phyloP scores from a whole-genome alignment of 2,329 filamentous ascomycete genomes.

The Aspergillus fumigatiaffinis region DNA sequence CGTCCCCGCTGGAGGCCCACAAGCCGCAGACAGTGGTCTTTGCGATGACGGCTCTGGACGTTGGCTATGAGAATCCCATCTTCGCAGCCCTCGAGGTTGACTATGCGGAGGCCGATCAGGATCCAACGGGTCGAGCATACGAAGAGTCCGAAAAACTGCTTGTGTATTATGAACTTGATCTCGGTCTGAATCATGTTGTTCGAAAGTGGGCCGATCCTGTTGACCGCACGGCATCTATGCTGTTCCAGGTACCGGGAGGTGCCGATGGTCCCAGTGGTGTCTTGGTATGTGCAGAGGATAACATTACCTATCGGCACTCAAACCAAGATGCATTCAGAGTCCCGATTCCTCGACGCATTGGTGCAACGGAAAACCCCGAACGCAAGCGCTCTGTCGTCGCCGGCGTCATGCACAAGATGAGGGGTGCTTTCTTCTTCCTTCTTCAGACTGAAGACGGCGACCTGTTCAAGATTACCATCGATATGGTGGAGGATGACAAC shows the following conservation, averaged over 20 bases:
- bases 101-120: constrained; percentile 86
- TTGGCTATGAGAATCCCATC: constrained; percentile 94
- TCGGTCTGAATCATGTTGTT: constrained; percentile 95
- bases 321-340: constrained; percentile 88
- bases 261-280: constrained; percentile 92
- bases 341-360: constrained; percentile 79
- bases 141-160: constrained; percentile 82
- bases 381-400: constrained; percentile 82
- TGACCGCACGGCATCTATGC: constrained; percentile 78
- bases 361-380: constrained; percentile 85
- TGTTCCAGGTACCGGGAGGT: constrained; percentile 94
- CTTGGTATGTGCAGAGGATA: constrained; percentile 89
- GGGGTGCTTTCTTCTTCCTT: constrained; percentile 95
- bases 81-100: constrained; percentile 95
- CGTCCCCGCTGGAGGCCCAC: constrained; percentile 93
- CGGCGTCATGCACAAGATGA: constrained; percentile 96
- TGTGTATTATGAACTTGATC: constrained; percentile 95
- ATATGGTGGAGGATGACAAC: constrained; percentile 77
- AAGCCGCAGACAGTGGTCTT: constrained; percentile 89
- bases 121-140: constrained; percentile 77
- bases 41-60: constrained; percentile 81
- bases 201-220: constrained; percentile 94
- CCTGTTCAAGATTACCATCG: constrained; percentile 91
- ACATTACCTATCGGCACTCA: constrained; percentile 93
- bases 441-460: constrained; percentile 97